phyloP scores from a whole-genome alignment of 768 basidiomycete species.

The Mycena galericulata region DNA sequence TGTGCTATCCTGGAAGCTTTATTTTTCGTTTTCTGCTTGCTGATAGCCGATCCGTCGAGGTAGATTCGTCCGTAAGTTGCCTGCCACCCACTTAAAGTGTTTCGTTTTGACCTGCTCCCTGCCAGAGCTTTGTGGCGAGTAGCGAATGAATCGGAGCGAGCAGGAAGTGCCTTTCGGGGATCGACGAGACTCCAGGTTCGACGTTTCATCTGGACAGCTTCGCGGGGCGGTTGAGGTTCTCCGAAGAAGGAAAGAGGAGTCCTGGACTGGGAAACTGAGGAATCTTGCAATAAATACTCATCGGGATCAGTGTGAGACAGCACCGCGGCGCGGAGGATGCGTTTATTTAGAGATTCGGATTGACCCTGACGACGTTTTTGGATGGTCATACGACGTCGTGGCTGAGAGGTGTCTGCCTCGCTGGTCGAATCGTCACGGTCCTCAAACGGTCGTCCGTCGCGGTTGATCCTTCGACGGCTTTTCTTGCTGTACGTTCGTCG shows the following conservation, averaged over 20 bases:
- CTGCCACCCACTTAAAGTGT: conserved; percentile 28
- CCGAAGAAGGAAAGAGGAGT: conserved; percentile 18
- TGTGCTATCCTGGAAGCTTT: neutral
- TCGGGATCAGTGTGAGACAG: conserved; percentile 23
- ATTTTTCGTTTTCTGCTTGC: neutral
- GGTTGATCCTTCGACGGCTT: neutral
- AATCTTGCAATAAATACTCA: conserved; percentile 7
- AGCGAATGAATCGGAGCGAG: conserved; percentile 26
- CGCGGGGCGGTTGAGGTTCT: neutral
- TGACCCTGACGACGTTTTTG: neutral
- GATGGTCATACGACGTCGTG: neutral
- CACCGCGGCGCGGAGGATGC: conserved; percentile 26
- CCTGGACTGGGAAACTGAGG: neutral
- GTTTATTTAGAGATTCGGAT: conserved; percentile 23
- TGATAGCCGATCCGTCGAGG: conserved; percentile 12
- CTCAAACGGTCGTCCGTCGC: neutral
- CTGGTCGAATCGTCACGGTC: neutral
- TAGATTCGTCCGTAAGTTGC: neutral
- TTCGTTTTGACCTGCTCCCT: neutral
- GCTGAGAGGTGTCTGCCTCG: neutral
- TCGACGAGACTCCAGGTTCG: conserved; percentile 30
- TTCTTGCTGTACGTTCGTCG: conserved; percentile 26
- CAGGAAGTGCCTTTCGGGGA: conserved; percentile 19
- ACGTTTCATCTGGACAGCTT: neutral
- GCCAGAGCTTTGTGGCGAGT: neutral